Evolutionary conservation across 1,139 yeast genomes (phyloP), one percentile per base, ranked within the genome.

Genomic region (Hyphopichia khmerensis): DNA sequence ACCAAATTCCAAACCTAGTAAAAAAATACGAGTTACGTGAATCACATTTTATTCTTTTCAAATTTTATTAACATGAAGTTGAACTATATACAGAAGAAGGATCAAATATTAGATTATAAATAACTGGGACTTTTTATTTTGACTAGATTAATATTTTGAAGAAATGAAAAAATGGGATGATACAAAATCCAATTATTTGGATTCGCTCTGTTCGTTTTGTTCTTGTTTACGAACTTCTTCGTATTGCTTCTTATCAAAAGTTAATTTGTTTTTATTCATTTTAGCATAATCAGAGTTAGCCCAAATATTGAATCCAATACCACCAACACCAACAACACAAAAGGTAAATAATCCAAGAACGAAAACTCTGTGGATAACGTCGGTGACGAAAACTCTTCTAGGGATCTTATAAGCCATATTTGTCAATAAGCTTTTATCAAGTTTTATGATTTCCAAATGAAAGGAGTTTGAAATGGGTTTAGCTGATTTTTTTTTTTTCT

Each of bases 311-410:
- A 78, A 82, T 14, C 75, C 67, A 39, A 84, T 72, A 49, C 87
- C 83, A 33, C 84, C 86, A 14, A 79, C 43, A 15, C 77, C 78
- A 42, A 69, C 64, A 40, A 68, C 66, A 51, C 72, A 67, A 51
- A 72, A 65, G 14, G 96, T 96, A 35, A 87, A 82, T 37, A 88
- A 72, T 4, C 89, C 79, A 35, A 88, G 67, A 26, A 89, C 96
- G 0, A 95, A 81, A 46, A 87, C 64, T 69, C 96, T 87, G 66
- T 89, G 97, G 31, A 82, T 78, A 40, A 86, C 81, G 64, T 89
- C 97, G 14, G 95, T 85, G 13, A 81, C 82, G 59, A 78, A 74
- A 32, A 72, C 79, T 42, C 66, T 58, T 39, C 69, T 61, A 41
- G 78, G 79, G 48, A 72, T 70, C 57, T 60, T 68, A 44, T 60